Base-by-base conservation (phyloP, 2,329 filamentous ascomycete genomes). In the Sarocladium strictum region DNA sequence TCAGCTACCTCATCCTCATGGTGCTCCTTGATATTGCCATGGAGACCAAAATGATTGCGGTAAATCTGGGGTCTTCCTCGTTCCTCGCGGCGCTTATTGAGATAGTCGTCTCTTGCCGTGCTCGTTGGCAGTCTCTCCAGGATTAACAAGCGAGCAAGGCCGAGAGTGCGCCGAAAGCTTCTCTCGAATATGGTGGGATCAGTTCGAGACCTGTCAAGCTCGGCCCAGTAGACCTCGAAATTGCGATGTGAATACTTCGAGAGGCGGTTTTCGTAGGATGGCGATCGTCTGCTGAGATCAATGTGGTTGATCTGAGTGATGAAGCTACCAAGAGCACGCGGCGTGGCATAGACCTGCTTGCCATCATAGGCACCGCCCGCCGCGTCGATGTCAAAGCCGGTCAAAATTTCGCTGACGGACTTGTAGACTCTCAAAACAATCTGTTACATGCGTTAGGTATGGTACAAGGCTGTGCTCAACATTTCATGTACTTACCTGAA, bases 171-270 rank as follows among this genome's bases (percentile, higher is more conserved):
- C 51, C 78, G 77, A 62, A 95, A 95, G 55, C 84, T 90, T 50
- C 90, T 77, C 69, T 96, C 90, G 58, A 89, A 95, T 50, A 96
- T 91, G 21, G 89, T 95, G 4, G 90, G 90, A 61, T 96, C 90
- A 54, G 96, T 74, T 11, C 81, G 80, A n/a, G 81, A 80, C 17
- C 90, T 82, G 58, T 94, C 86, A 14, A 95, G 75, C 10, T 83
- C 76, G 1, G 86, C 79, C 84, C 89, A 96, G 66, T 88, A 87
- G 0, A 93, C 82, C 68, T 96, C 90, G 59, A 96, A 96, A 15
- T 89, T 89, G 41, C 90, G 78, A 63, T 88, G 88, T 14, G 87
- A 88, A 67, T 96, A 93, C 67, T 95, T 95, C 15, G 88, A 89
- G 12, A 95, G 77, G 10, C 90, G 84, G 60, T 90, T 95, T 64